Conservation (phyloP, 108 stramenopile species). For the Fragilariopsis cylindrus region DNA sequence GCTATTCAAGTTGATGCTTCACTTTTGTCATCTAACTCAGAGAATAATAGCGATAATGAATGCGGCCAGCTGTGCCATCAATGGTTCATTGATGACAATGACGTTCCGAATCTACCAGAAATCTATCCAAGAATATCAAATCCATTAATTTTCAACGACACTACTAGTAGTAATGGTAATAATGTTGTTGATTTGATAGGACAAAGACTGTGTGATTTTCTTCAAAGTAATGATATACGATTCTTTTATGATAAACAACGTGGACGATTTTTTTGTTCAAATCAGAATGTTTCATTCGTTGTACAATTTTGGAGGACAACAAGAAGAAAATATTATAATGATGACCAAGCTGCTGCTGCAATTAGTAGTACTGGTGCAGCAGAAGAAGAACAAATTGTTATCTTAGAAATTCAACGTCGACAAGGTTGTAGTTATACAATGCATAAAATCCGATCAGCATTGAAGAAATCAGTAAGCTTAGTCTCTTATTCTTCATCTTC, state of each 20-base stretch:
- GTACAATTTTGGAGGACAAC: constrained; percentile 9
- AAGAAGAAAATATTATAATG: neutral
- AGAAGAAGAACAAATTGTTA: constrained; percentile 10
- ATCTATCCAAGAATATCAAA: constrained; percentile 3
- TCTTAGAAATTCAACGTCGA: constrained; percentile 29
- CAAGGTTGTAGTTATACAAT: constrained; percentile 20
- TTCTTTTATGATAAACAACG: neutral
- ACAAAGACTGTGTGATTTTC: neutral
- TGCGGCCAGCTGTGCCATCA: neutral
- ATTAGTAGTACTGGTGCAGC: neutral
- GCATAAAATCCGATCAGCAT: constrained; percentile 13
- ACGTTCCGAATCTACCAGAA: neutral
- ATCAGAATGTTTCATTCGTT: neutral
- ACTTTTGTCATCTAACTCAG: neutral
- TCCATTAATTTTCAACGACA: neutral
- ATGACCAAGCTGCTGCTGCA: neutral
- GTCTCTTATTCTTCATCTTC: too few species aligned
- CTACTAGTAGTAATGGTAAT: neutral
- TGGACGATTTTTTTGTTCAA: neutral
- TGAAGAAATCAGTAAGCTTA: neutral
- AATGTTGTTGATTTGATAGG: neutral
- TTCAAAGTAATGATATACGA: neutral
- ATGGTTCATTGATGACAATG: constrained; percentile 4
- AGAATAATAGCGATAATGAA: neutral
- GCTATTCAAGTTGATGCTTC: too few species aligned